Evolutionary conservation across 1,284 basidiomycete genomes (phyloP), one percentile per base, ranked within the genome.

Genomic region (Malassezia psittaci): DNA sequence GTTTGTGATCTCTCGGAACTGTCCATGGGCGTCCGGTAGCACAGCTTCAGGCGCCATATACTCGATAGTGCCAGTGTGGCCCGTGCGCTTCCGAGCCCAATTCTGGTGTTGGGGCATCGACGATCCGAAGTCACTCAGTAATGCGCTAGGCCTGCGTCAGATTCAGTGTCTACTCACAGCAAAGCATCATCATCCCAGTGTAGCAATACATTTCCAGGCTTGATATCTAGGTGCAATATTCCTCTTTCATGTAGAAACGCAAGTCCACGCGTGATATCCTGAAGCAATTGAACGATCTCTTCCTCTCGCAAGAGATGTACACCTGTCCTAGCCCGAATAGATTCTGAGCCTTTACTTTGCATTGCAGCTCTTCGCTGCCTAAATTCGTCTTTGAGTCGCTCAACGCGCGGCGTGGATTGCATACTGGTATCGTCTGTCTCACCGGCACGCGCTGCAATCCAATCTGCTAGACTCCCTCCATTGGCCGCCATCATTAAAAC

Each of bases 41-140:
- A 94, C 78, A 0, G 88, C 87, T 70, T 94, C 90, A 0, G 90
- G 90, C 0, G 89, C 84, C 58, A 60, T 66, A 61, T 60, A 75
- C 62, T 85, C 90, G 75, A 78, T 88, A 79, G 90, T 94, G 60
- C 90, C 90, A 16, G 90, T 94, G 71, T 93, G 89, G 7, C 90
- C 90, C 2, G 87, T 87, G 19, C 62, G 61, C 24, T 54, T 56
- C 3, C 65, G 60, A 9, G 51, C 40, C 61, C 64, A 72, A 50
- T 58, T 63, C 32, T 69, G 66, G 18, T 70, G 65, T 12, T 69
- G 52, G 1, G 62, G 48, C 24, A 65, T 52, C 11, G 88, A 91
- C 0, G 90, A 93, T 4, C 90, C 90, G 75, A 96, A 96, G 68
- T 96, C 90, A 1, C 88, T 89, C 11, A 94, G 79, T 84, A 93